Evolutionary conservation across 129 eudicot species (phyloP), one percentile per base, ranked within the genome.

Genomic region (Deinandra increscens): DNA sequence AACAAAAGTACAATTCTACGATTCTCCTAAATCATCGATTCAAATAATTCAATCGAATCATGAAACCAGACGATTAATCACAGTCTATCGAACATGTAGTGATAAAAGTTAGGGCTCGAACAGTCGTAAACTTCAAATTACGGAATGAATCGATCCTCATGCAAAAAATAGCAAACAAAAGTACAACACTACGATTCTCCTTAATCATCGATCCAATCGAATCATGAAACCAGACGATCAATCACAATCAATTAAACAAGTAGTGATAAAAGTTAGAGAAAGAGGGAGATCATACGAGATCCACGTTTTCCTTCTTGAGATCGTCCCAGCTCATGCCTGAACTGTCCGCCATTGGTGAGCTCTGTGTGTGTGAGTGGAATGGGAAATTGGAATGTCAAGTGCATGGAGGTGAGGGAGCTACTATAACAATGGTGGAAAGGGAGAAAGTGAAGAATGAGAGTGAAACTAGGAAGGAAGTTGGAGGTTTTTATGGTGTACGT

Each of bases 241-340:
- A 55, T 55, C 62, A 10, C 12, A 55, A 23, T 13, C 41, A 0
- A 31, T 26, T n/a, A 31, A 59, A 14, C 42, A 59, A 23, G 12
- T 0, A 5, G 15, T 8, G 18, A 56, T 7, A 14, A 13, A 7
- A 11, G 41, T 26, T 23, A 45, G 19, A 2, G 60, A 48, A 3
- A 36, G 26, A 7, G 50, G 15, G 0, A 22, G 36, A 38, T 34
- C 82, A 46, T 87, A 87, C 93, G 37, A 87, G 88, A 84, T 87
- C 93, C 44, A 87, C 76, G 62, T 65, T 76, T 69, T 87, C 93
- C 11, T 81, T 84, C 80, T 70, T 87, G 89, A 87, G 84, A 5
- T 71, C 86, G 1, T 83, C 86, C 87, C 81, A 77, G 17, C 76
- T 77, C 19, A 77, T 77, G 44, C 48, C 26, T 18, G 66, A 63